These are phyloP conservation scores for Ilyonectria destructans DNA, from an alignment of 2,329 filamentous ascomycete species.

Conservation along the genomic window DNA sequence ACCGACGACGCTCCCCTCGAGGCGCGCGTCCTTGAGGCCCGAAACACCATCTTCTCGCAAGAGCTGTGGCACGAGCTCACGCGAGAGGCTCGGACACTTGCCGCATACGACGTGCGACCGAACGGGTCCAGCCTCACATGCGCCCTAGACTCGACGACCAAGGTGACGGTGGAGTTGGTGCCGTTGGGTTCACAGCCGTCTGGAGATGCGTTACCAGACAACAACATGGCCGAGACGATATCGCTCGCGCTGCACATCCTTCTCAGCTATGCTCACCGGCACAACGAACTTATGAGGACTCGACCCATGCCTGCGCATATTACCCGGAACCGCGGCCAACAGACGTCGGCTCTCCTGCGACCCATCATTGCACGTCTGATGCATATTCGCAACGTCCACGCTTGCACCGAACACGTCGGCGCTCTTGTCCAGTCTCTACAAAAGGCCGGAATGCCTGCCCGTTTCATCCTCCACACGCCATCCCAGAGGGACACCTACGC, in stretches of 20 bases:
- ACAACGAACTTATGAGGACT: slow-evolving; percentile 80
- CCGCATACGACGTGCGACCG: slow-evolving; percentile 79
- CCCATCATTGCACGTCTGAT: slow-evolving; percentile 67
- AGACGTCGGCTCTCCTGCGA: slow-evolving; percentile 66
- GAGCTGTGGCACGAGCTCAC: slow-evolving; percentile 94
- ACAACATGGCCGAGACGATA: slow-evolving; percentile 75
- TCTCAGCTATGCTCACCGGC: slow-evolving; percentile 84
- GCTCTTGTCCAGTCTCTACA: slow-evolving; percentile 62
- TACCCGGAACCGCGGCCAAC: slow-evolving; percentile 56
- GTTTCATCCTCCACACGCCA: slow-evolving; percentile 61
- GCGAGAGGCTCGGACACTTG: slow-evolving; percentile 82
- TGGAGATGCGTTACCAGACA: slow-evolving; percentile 57
- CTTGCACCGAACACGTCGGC: slow-evolving; percentile 61
- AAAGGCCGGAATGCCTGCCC: slow-evolving; percentile 62
- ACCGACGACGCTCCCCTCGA: slow-evolving; percentile 72
- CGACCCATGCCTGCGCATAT: slow-evolving; percentile 65
- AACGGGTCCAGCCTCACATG: slow-evolving; percentile 73
- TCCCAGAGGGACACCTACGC: slow-evolving; percentile 50
- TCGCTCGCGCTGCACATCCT: slow-evolving; percentile 81
- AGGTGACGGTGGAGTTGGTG: slow-evolving; percentile 78
- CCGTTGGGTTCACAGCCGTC: slow-evolving; percentile 64
- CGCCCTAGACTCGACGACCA: slow-evolving; percentile 66
- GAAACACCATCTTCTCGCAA: slow-evolving; percentile 85
- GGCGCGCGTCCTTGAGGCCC: slow-evolving; percentile 79
- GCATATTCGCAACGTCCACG: slow-evolving; percentile 60